Evolutionary conservation across 2,329 filamentous ascomycete genomes (phyloP), one percentile per base, ranked within the genome.

Genomic region (Pestalotiopsis sp.): DNA sequence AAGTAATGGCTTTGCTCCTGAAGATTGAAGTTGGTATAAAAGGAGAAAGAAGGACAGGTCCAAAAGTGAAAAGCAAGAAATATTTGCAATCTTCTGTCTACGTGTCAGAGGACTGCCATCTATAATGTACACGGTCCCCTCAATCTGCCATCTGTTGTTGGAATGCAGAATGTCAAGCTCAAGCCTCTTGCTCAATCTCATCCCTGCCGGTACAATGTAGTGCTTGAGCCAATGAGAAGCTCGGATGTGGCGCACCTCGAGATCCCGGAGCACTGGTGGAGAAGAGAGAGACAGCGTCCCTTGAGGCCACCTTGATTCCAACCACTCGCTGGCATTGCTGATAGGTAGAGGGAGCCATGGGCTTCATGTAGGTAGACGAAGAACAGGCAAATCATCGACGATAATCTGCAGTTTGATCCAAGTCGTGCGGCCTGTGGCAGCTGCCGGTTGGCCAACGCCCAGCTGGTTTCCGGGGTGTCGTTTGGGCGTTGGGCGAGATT

Each of bases 151-250:
- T 11, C 45, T 9, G 4, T 52, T n/a, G 45, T n/a, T 52, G 45
- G 45, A 52, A 52, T 52, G 45, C 45, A 52, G 17, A 20, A 58
- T 25, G 27, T 61, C 57, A 38, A 67, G 65, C 56, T 67, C 65
- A 56, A 67, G 65, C 65, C 56, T 61, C 52, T 45, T 61, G 7
- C 39, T 61, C 27, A 61, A 61, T 12, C n/a, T 14, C 17, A 61
- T 49, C 52, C 65, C 65, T 61, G 65, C 64, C 52, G 31, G 20
- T 52, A n/a, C 7, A 36, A 52, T 61, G 65, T 39, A 27, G 25
- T 61, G 36, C 11, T 31, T 20, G 3, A 12, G 27, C 65, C 65
- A 67, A 67, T 67, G 27, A 61, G 65, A 61, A 61, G 65, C 65
- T 67, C 36, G 12, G 56, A 23, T 13, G 65, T 9, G 56, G 23